Conservation (phyloP, 257 asterid species). For the Penstemon eatonii region DNA sequence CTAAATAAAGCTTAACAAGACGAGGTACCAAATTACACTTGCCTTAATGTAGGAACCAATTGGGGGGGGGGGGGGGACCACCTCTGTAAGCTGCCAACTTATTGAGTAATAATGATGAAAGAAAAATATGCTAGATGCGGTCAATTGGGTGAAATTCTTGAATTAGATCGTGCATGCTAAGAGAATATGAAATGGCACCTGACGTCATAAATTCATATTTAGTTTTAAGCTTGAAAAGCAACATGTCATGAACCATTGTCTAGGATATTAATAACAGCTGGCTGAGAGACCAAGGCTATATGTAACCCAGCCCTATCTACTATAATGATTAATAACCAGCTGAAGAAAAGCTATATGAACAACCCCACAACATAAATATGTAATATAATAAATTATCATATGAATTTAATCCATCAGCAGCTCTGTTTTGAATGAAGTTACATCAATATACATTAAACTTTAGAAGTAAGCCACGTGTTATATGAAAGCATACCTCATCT, state of each 20-base stretch:
- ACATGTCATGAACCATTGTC: constrained; percentile 8
- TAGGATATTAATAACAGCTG: not conserved
- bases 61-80: too few species aligned
- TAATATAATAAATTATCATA: constrained; percentile 4
- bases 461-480: constrained; percentile 16
- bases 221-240: constrained; percentile 14
- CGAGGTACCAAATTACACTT: constrained; percentile 8
- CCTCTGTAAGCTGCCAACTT: not conserved
- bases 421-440: constrained; percentile 10
- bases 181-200: not conserved
- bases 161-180: too few species aligned
- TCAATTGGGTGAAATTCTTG: too few species aligned
- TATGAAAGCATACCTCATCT: constrained; percentile 58
- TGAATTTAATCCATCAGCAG: constrained; percentile 9
- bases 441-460: constrained; percentile 7
- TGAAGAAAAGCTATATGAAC: not conserved
- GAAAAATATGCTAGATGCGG: too few species aligned
- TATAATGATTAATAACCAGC: constrained; percentile 9
- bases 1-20: not conserved
- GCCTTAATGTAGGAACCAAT: not conserved
- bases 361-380: not conserved
- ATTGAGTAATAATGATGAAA: not conserved
- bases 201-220: not conserved
- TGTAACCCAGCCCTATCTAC: not conserved
- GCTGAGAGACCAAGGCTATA: constrained; percentile 15